A percentile compares a stretch with the other conserved stretches of the same genome.
These are phyloP conservation scores for Trypanosoma congolense DNA, from an alignment of 208 protist species.

Conservation along the genomic window DNA sequence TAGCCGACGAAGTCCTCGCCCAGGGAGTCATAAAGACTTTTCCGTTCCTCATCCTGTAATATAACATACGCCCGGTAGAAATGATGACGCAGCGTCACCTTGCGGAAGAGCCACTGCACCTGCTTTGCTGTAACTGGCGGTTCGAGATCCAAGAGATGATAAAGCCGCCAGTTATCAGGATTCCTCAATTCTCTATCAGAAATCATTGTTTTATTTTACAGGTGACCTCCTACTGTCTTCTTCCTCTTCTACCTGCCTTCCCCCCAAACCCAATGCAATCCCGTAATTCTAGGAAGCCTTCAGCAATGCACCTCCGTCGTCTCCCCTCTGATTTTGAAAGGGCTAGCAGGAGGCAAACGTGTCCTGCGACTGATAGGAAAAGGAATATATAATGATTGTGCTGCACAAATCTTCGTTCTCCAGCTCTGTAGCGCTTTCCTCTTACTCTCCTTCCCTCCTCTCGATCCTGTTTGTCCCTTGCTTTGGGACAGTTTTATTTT, in stretches of 20 bases:
- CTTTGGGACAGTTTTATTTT: too few relatives aligned
- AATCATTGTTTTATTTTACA: constrained; percentile 15
- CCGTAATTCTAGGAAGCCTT: too few relatives aligned
- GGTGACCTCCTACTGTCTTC: too few relatives aligned
- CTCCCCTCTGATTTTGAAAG: too few relatives aligned
- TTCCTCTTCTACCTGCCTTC: too few relatives aligned
- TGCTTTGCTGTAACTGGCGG: constrained; percentile 63
- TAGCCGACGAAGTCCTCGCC: constrained; percentile 82
- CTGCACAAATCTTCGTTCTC: too few relatives aligned
- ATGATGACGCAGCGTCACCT: constrained; percentile 81
- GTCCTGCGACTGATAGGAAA: too few relatives aligned
- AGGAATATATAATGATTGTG: too few relatives aligned
- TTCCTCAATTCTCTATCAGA: constrained; percentile 9
- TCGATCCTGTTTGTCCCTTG: too few relatives aligned
- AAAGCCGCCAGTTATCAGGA: constrained; percentile 68
- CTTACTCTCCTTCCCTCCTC: constrained; percentile 1
- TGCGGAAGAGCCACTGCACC: constrained; percentile 83
- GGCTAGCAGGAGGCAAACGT: too few relatives aligned
- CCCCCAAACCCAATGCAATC: too few relatives aligned
- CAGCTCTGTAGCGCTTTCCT: background rate
- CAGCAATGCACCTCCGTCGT: too few relatives aligned
- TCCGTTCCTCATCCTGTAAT: constrained; percentile 69
- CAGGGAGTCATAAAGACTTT: constrained; percentile 75
- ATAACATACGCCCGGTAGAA: constrained; percentile 85
- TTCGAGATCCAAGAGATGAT: constrained; percentile 76